Evolutionary conservation across 179 eudicot species (phyloP).

Genomic region (Actinidia chinensis): DNA sequence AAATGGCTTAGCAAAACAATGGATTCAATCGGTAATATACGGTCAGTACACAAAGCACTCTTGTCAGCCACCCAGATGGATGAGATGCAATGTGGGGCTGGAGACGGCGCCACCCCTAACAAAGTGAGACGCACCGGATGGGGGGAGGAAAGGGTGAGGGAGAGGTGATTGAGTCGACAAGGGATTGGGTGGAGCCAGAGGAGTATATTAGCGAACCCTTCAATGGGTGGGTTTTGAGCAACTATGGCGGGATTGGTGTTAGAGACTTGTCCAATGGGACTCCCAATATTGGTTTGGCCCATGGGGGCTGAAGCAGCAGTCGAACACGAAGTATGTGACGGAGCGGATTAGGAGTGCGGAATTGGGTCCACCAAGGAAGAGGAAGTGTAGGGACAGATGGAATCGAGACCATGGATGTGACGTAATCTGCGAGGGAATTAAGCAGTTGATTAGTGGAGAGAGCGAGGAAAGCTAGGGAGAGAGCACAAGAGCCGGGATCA

Average conservation of each 20-base stretch:
- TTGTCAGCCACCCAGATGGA: conserved; percentile 3
- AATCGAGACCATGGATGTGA: background rate
- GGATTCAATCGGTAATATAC: background rate
- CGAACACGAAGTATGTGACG: conserved; percentile 23
- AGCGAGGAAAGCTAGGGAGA: conserved; percentile 22
- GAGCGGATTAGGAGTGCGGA: conserved; percentile 26
- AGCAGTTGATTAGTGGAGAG: conserved; percentile 26
- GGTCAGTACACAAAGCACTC: background rate
- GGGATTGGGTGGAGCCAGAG: conserved; percentile 35
- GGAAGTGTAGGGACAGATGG: background rate
- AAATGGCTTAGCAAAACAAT: conserved; percentile 11
- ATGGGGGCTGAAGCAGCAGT: conserved; percentile 29
- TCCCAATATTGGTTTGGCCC: conserved; percentile 26
- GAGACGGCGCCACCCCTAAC: conserved; percentile 14
- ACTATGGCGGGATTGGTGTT: conserved; percentile 27
- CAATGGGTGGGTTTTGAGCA: conserved; percentile 29
- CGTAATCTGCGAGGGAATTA: conserved; percentile 22
- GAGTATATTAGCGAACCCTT: conserved; percentile 22
- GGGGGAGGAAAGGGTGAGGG: conserved; percentile 26
- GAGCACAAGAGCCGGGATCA: conserved; percentile 16
- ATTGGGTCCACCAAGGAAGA: background rate
- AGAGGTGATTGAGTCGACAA: conserved; percentile 20
- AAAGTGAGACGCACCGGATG: conserved; percentile 16
- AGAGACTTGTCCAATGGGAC: conserved; percentile 23
- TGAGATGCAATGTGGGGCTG: conserved; percentile 21